Percentiles rank a stretch among this genome's conserved stretches.
Conservation (phyloP, 129 eudicot genomes). For the Pseudognaphalium luteoalbum region DNA sequence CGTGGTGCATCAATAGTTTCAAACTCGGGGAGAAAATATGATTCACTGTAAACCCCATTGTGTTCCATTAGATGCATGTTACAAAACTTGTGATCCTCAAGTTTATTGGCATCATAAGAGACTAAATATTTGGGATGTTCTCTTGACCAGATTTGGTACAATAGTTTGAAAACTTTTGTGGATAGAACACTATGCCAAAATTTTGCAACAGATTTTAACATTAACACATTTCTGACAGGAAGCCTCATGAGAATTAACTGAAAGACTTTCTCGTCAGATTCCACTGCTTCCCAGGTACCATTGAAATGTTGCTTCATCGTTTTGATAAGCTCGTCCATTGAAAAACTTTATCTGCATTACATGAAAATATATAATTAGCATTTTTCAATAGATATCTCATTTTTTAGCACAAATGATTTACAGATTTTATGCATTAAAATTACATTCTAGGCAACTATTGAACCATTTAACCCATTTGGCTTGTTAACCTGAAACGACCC, state of each 20-base stretch:
- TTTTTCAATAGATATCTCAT: too few species aligned
- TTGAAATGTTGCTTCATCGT: conserved; percentile 5
- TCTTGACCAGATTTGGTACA: not conserved
- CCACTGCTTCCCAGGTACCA: conserved; percentile 19
- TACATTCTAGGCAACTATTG: not conserved
- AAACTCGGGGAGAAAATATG: not conserved
- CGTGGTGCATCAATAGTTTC: not conserved
- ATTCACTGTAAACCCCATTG: not conserved
- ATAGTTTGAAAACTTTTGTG: not conserved
- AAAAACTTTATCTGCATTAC: conserved; percentile 2
- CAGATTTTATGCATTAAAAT: not conserved
- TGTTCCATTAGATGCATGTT: conserved; percentile 13
- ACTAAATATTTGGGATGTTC: conserved; percentile 7
- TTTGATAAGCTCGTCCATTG: not conserved
- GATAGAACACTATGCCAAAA: conserved; percentile 15
- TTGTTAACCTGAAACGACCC: not conserved
- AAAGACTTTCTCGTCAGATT: not conserved
- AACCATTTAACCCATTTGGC: not conserved
- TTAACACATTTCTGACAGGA: conserved; percentile 19
- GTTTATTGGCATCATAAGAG: not conserved
- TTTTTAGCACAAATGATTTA: not conserved
- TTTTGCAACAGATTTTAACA: conserved; percentile 22
- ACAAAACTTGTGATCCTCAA: too few species aligned
- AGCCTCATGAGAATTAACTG: conserved; percentile 14
- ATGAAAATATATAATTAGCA: too few species aligned